Evolutionary conservation across 2,329 filamentous ascomycete species (phyloP).

Genomic region (Escovopsis sp.): DNA sequence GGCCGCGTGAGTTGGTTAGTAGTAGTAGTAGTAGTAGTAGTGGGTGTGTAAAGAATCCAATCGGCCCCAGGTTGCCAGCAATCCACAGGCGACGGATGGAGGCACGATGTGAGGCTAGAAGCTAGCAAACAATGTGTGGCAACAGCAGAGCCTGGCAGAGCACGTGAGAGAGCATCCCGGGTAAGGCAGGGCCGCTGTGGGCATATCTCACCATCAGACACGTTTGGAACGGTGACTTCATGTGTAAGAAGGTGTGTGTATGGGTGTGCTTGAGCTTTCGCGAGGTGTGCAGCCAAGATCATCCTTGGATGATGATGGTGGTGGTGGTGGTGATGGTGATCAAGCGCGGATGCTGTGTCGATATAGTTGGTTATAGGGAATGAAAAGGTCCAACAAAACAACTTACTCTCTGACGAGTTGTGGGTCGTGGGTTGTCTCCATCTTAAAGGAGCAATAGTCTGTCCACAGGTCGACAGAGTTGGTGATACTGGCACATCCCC

Average conservation of each 20-base stretch:
- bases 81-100: conserved; percentile 19
- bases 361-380: conserved; percentile 47
- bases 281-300: conserved; percentile 24
- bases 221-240: conserved; percentile 21
- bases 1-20: conserved; percentile 28
- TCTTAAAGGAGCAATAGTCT: conserved; percentile 95
- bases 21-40: no score
- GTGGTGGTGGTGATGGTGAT: no score
- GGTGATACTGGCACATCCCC: conserved; percentile 82
- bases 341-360: conserved; percentile 28
- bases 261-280: conserved; percentile 23
- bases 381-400: conserved; percentile 45
- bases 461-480: conserved; percentile 95
- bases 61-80: conserved; percentile 26
- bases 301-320: no score
- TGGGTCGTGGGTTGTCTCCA: conserved; percentile 88
- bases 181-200: conserved; percentile 41
- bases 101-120: conserved; percentile 26
- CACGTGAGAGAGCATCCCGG: conserved; percentile 52
- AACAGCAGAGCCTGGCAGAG: conserved; percentile 47
- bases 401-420: conserved; percentile 99
- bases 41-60: conserved; percentile 28
- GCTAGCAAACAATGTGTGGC: conserved; percentile 20
- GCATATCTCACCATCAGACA: conserved; percentile 56
- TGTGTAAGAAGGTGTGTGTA: no score